phyloP scores from a whole-genome alignment of 805 yeast genomes.

The Hanseniaspora lachancei region DNA sequence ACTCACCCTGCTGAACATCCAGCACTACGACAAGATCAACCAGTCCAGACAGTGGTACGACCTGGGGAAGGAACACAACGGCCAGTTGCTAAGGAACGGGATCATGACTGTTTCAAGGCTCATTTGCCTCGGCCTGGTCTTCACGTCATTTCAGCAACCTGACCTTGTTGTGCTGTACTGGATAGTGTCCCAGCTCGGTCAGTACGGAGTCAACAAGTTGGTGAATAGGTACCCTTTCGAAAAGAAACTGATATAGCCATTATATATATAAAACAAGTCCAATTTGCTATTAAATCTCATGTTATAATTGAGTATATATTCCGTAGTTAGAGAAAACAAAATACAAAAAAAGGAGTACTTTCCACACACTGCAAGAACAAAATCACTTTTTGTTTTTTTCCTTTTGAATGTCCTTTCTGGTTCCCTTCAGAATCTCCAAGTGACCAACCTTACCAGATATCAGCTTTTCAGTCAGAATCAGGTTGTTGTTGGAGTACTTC shows the following conservation, averaged over 20 bases:
- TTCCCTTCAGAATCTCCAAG: slow-evolving; percentile 78
- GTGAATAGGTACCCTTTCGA: slow-evolving; percentile 50
- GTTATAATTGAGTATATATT: neutral
- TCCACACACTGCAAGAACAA: neutral
- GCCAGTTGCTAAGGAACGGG: slow-evolving; percentile 28
- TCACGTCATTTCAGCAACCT: slow-evolving; percentile 76
- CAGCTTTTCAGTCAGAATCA: slow-evolving; percentile 57
- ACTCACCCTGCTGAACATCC: slow-evolving; percentile 61
- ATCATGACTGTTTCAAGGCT: slow-evolving; percentile 59
- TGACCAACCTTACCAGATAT: slow-evolving; percentile 89
- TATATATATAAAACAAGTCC: too few species aligned
- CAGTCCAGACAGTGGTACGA: slow-evolving; percentile 23
- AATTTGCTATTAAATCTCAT: too few species aligned
- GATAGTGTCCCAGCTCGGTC: slow-evolving; percentile 72
- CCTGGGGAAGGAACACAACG: slow-evolving; percentile 20
- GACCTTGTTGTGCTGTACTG: slow-evolving; percentile 73
- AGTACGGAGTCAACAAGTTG: slow-evolving; percentile 60
- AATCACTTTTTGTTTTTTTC: slow-evolving; percentile 21
- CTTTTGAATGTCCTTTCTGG: slow-evolving; percentile 70
- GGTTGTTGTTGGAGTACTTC: slow-evolving; percentile 20
- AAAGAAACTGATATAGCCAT: slow-evolving; percentile 1
- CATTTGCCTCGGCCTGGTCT: slow-evolving; percentile 69
- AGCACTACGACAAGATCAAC: slow-evolving; percentile 63
- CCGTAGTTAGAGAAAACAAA: neutral
- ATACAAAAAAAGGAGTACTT: neutral